These are phyloP conservation scores for Linum usitatissimum DNA, from an alignment of 345 rosid genomes.

Conservation along the genomic window DNA sequence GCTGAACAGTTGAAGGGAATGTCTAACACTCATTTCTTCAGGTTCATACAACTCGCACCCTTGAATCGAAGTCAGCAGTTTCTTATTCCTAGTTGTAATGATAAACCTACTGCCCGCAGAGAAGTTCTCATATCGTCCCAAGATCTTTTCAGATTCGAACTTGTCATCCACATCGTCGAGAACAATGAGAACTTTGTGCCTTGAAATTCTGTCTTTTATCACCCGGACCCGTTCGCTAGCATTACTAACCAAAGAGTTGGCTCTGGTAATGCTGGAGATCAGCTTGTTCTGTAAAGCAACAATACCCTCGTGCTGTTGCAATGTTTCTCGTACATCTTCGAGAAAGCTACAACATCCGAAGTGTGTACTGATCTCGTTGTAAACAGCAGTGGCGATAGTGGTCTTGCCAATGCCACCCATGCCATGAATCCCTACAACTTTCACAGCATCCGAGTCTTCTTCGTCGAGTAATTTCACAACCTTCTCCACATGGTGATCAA, in stretches of 20 bases:
- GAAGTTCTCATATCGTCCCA: neutral
- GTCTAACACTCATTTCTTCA: neutral
- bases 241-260: neutral
- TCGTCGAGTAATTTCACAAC: neutral
- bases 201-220: neutral
- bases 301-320: neutral
- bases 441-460: neutral
- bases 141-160: neutral
- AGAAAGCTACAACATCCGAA: neutral
- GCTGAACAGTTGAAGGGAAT: slow-evolving; percentile 8
- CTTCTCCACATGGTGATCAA: neutral
- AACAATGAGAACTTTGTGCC: neutral
- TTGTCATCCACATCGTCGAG: neutral
- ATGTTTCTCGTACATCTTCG: neutral
- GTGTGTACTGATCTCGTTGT: neutral
- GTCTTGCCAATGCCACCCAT: neutral
- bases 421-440: neutral
- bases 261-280: neutral
- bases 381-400: neutral
- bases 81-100: neutral
- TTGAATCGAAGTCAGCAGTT: neutral
- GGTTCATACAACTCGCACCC: neutral
- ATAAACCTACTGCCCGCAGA: neutral
- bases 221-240: neutral
- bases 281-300: neutral